Evolutionary conservation across 371 early-diverging fungal species (phyloP).

Genomic region (Mortierella sp.): DNA sequence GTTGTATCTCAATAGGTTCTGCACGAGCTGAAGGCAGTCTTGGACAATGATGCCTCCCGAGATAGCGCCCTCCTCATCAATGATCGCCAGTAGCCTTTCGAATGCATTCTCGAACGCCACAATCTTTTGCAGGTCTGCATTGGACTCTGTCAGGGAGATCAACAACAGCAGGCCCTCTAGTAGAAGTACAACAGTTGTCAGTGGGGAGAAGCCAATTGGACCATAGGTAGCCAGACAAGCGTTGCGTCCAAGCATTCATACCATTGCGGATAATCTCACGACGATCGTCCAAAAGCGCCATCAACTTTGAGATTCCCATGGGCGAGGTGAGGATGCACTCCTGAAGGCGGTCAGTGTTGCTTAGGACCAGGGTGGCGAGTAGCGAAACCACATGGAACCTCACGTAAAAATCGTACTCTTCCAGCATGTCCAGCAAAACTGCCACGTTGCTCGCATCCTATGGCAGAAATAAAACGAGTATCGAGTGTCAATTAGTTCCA

Average conservation of each 20-base stretch:
- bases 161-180: constrained; percentile 92
- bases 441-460: constrained; percentile 85
- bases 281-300: constrained; percentile 92
- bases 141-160: constrained; percentile 88
- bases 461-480: not conserved
- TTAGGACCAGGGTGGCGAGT: constrained; percentile 79
- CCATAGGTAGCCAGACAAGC: not conserved
- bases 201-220: not conserved
- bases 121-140: constrained; percentile 97
- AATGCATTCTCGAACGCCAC: constrained; percentile 98
- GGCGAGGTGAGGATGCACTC: constrained; percentile 90
- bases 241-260: constrained; percentile 38
- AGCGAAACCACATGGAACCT: constrained; percentile 91
- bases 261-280: constrained; percentile 97
- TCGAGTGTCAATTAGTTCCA: not conserved
- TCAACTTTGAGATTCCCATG: constrained; percentile 90
- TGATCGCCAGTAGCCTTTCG: constrained; percentile 88
- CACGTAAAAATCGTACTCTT: constrained; percentile 94
- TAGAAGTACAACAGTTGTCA: not conserved
- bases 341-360: constrained; percentile 79
- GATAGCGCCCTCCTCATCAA: constrained; percentile 92
- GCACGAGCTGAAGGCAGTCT: constrained; percentile 93
- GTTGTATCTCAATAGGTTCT: constrained; percentile 93
- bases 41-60: constrained; percentile 96
- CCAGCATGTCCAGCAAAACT: constrained; percentile 85